Conservation (phyloP, 371 early-diverging fungal genomes). For the Parasitella parasitica region DNA sequence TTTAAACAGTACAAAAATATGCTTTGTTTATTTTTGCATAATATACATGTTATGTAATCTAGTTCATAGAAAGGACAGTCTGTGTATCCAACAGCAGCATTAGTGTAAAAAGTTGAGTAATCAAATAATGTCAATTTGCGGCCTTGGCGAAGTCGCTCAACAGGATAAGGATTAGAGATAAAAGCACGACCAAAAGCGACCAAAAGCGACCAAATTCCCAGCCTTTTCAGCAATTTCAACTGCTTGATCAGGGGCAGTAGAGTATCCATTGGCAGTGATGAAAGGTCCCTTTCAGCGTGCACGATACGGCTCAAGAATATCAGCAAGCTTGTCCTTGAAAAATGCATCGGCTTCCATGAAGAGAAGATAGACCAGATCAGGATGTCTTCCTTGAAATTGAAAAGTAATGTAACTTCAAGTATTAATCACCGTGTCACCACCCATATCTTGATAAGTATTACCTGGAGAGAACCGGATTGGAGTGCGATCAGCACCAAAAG, state of each 20-base stretch:
- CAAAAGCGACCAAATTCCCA: constrained; percentile 30
- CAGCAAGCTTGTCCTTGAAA: neutral
- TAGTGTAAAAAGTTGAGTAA: constrained; percentile 17
- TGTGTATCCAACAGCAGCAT: constrained; percentile 17
- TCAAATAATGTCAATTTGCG: constrained; percentile 11
- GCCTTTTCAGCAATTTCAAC: constrained; percentile 20
- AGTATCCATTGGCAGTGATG: constrained; percentile 25
- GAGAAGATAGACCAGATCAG: constrained; percentile 29
- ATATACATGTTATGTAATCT: neutral
- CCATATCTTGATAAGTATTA: constrained; percentile 19
- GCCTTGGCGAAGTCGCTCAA: constrained; percentile 13
- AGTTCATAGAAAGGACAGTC: constrained; percentile 27
- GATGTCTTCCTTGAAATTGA: constrained; percentile 18
- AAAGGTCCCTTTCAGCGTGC: constrained; percentile 30
- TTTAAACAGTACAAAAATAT: no score
- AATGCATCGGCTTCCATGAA: constrained; percentile 27
- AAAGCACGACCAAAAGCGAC: constrained; percentile 26
- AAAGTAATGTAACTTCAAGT: constrained; percentile 28
- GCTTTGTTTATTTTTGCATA: no score
- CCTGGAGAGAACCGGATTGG: constrained; percentile 25
- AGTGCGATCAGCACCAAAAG: constrained; percentile 19
- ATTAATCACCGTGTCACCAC: constrained; percentile 25
- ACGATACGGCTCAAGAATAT: constrained; percentile 30
- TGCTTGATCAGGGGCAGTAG: constrained; percentile 13
- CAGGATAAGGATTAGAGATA: constrained; percentile 40